Base-by-base conservation (phyloP, 2,329 filamentous ascomycete species). In the Mollisiaceae sp. region DNA sequence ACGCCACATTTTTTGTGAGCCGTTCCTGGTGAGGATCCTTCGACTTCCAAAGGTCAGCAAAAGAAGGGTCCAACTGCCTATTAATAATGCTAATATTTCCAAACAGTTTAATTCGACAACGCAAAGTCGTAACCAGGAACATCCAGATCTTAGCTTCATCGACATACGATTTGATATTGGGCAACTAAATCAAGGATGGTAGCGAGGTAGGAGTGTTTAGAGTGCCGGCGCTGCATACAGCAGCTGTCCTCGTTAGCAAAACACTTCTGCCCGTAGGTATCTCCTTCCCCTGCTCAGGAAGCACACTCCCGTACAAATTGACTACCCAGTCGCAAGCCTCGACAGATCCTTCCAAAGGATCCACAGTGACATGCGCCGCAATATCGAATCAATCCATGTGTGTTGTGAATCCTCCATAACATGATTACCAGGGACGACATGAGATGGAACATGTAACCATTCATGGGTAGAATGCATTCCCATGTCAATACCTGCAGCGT, bases 221-320 rank as follows among this genome's bases (percentile, higher is more conserved):
- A 50, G 45, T 50, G n/a, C 45, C n/a, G 43, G 43, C 43, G 43
- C 15, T 45, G 43, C 43, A 45, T 52, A 22, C 47, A 27, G 47
- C 24, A 12, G 20, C 22, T 18, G 24, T 24, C 15, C 6, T 14
- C 47, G 3, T 24, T 52, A 14, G 14, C 20, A 52, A 52, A 24
- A 52, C 47, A 12, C 4, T 20, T 20, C 43, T 20, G 15, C 20
- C 9, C 47, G 47, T 52, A 24, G 43, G 43, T 45, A 20, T 45
- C 43, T 45, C 43, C 47, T 52, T 52, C 47, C 47, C 47, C 24
- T 52, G 22, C 50, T 27, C 24, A 54, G 50, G 50, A 54, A 54
- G 50, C 50, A 54, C 22, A 35, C 50, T 32, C 24, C 50, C 50
- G 50, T 5, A 54, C 50, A 14, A 35, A 18, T 15, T 6, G 24